These are phyloP conservation scores for Hyphopichia fennica DNA, from an alignment of 1,139 yeast genomes.

Conservation along the genomic window DNA sequence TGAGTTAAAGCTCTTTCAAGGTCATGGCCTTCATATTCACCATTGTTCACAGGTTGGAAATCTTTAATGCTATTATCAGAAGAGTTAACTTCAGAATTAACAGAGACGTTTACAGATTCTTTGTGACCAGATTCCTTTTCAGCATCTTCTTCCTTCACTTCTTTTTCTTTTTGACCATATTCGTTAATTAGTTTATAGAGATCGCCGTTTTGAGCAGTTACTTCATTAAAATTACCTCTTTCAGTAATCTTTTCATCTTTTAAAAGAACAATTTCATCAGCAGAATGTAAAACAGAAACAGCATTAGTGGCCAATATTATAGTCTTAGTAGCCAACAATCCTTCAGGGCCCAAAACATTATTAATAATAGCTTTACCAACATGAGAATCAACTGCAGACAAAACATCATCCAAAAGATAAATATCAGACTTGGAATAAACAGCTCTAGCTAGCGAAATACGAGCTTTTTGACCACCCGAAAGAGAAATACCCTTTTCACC, in stretches of 20 bases:
- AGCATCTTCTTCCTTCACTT: conserved; percentile 9
- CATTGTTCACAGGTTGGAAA: conserved; percentile 5
- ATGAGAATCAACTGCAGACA: conserved; percentile 44
- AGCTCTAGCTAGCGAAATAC: conserved; percentile 42
- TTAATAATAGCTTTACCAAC: conserved; percentile 36
- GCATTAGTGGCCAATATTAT: conserved; percentile 39
- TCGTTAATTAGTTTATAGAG: conserved; percentile 25
- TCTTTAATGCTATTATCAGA: conserved; percentile 4
- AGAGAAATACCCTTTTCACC: conserved; percentile 47
- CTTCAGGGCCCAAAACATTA: conserved; percentile 27
- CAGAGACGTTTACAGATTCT: not conserved
- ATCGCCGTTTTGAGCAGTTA: conserved; percentile 19
- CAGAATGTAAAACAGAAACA: conserved; percentile 32
- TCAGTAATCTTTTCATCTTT: conserved; percentile 29
- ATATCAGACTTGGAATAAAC: conserved; percentile 42
- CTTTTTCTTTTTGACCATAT: conserved; percentile 20
- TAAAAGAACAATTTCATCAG: conserved; percentile 29
- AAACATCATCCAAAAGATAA: conserved; percentile 36
- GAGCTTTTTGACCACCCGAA: conserved; percentile 49
- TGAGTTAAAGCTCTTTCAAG: conserved; percentile 8
- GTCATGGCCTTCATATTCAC: conserved; percentile 4
- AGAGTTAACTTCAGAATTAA: not conserved
- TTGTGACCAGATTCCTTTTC: not conserved
- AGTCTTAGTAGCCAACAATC: conserved; percentile 33
- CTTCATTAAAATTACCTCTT: conserved; percentile 30